Evolutionary conservation across 2,329 filamentous ascomycete species (phyloP), one percentile per base, ranked within the genome.

Genomic region (Alternaria ethzedia): DNA sequence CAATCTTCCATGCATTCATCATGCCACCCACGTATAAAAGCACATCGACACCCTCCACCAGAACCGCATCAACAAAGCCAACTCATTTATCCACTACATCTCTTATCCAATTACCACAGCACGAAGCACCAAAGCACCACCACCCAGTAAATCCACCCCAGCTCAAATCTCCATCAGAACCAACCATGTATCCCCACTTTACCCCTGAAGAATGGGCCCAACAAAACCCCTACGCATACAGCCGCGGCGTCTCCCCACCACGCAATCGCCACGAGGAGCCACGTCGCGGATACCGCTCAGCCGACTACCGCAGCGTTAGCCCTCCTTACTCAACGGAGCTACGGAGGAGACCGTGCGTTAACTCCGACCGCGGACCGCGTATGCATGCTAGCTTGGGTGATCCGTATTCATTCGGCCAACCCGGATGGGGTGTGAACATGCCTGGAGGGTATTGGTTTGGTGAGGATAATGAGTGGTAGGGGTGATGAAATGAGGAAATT

Each of bases 101-200:
- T 41, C 17, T 20, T 45, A 45, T 0, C 10, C 1, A 15, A 0
- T 46, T 10, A 1, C 4, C 3, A 9, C 44, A 3, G 9, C 3
- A 2, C 44, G 10, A n/a, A 46, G 3, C 5, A 23, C 4, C 20
- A 9, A 21, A 46, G 21, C 20, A 46, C 20, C 3, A 23, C 12
- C 12, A 25, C 3, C 6, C 21, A 13, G 23, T 41, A 41, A 17
- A 41, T 8, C 2, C 13, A 13, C 44, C 4, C 20, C 12, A 23
- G 20, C 44, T 15, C 20, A 46, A 21, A 15, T n/a, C n/a, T 2
- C 15, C 9, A 36, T 10, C 36, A 25, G 2, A 46, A 15, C 12
- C 20, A 15, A 25, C 20, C 20, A 46, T 23, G 44, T 46, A 46
- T 6, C 7, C 17, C 12, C 47, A 17, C n/a, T 32, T 51, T 12